Conservation (phyloP, 176 grass and related monocot species). For the Oryza rufipogon region DNA sequence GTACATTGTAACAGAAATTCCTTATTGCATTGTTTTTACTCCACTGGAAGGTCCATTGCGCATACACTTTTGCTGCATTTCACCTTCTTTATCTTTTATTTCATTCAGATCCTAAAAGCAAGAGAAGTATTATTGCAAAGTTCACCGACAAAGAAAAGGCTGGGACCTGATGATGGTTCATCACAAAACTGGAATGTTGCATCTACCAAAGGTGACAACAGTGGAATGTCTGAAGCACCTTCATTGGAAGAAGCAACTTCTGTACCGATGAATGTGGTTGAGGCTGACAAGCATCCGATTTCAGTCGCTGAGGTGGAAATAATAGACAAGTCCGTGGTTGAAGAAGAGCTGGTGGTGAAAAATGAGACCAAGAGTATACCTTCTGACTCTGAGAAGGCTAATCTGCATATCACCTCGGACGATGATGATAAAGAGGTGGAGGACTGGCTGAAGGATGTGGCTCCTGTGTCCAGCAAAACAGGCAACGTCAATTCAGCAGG, state of each 20-base stretch:
- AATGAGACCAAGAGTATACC: constrained; percentile 39
- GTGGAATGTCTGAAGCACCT: constrained; percentile 22
- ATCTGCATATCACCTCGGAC: background rate
- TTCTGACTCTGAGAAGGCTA: constrained; percentile 17
- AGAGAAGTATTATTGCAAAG: constrained; percentile 59
- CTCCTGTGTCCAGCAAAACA: constrained; percentile 25
- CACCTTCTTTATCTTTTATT: background rate
- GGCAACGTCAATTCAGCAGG: constrained; percentile 15
- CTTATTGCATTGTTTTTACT: constrained; percentile 10
- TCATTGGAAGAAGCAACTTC: constrained; percentile 37
- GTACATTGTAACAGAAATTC: constrained; percentile 1
- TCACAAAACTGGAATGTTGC: constrained; percentile 44
- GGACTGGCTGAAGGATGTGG: constrained; percentile 68
- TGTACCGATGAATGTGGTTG: constrained; percentile 25
- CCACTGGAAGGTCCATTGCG: background rate
- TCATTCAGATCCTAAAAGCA: constrained; percentile 58
- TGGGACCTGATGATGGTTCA: background rate
- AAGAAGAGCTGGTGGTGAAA: constrained; percentile 62
- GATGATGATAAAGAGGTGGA: constrained; percentile 62
- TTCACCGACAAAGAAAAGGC: constrained; percentile 36
- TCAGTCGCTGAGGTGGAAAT: constrained; percentile 53
- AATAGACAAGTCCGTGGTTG: constrained; percentile 67
- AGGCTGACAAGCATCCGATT: constrained; percentile 60
- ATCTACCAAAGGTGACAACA: constrained; percentile 25
- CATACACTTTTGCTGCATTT: background rate